Conservation (phyloP, 805 yeast species). For the Wickerhamiella parazyma region DNA sequence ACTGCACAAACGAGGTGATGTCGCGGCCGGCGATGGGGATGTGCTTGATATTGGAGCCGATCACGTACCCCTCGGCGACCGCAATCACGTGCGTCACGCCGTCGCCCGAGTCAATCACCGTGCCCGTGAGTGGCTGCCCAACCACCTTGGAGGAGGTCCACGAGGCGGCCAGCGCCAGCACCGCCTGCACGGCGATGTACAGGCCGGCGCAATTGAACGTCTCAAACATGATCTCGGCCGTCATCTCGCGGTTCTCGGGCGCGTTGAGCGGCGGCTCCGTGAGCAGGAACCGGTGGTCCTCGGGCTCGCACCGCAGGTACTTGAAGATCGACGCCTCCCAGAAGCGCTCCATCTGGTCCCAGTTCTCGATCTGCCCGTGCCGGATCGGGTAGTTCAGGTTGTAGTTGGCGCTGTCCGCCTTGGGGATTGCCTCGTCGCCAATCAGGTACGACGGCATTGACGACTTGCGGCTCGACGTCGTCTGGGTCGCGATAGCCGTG, state of each 20-base stretch:
- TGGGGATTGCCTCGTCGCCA: constrained; percentile 87
- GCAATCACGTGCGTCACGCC: constrained; percentile 99
- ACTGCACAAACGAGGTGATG: constrained; percentile 86
- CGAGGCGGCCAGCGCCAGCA: constrained; percentile 92
- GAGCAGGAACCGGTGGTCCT: constrained; percentile 86
- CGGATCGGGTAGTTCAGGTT: constrained; percentile 82
- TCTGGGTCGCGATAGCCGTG: constrained; percentile 77
- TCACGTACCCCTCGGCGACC: constrained; percentile 97
- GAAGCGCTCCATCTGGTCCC: constrained; percentile 99
- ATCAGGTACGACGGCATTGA: constrained; percentile 68
- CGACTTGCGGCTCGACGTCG: constrained; percentile 22
- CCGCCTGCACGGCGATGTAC: constrained; percentile 98
- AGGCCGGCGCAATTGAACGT: constrained; percentile 97
- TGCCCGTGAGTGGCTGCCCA: constrained; percentile 93
- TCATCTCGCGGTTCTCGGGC: constrained; percentile 98
- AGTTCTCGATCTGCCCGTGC: constrained; percentile 96
- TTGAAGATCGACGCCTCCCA: constrained; percentile 97
- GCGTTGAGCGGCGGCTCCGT: constrained; percentile 99
- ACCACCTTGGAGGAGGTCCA: constrained; percentile 96
- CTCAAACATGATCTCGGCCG: constrained; percentile 98
- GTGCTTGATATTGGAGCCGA: constrained; percentile 93
- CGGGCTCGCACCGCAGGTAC: constrained; percentile 95
- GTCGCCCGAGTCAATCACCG: constrained; percentile 96
- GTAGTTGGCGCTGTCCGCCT: constrained; percentile 84
- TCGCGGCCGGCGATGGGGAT: constrained; percentile 99